Conservation (phyloP, 2,329 filamentous ascomycete genomes). For the Lojkania enalia region DNA sequence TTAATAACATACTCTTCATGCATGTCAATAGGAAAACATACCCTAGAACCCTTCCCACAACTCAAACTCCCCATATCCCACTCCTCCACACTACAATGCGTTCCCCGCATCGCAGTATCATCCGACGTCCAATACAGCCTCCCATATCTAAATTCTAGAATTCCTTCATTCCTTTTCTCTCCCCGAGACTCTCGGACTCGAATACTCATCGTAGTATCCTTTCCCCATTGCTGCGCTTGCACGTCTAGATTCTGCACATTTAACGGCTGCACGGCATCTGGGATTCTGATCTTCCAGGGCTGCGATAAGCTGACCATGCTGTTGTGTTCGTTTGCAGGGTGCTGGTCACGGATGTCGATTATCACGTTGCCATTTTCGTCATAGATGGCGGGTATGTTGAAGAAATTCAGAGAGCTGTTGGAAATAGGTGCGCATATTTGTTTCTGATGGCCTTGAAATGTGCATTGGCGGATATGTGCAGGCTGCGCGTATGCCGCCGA, state of each 20-base stretch:
- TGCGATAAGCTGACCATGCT: neutral
- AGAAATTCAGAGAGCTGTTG: neutral
- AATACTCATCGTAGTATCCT: neutral
- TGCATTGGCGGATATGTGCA: neutral
- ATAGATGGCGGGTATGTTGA: neutral
- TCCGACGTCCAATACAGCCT: neutral
- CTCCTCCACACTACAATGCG: neutral
- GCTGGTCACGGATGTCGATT: neutral
- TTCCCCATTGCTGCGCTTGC: neutral
- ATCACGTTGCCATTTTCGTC: neutral
- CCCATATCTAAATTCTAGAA: neutral
- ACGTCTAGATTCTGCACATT: neutral
- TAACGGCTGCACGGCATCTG: neutral
- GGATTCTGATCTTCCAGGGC: neutral
- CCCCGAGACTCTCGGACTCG: too few relatives aligned
- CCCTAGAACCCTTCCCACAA: neutral
- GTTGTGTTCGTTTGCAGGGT: neutral
- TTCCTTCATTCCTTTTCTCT: neutral
- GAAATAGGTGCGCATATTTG: neutral
- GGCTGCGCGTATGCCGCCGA: too few relatives aligned
- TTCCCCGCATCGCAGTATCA: neutral
- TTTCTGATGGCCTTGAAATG: neutral
- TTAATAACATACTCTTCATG: slow-evolving; percentile 2
- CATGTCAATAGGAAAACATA: neutral
- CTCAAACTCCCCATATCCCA: neutral